Evolutionary conservation across 73 alveolate genomes (phyloP).

Genomic region (Tetrahymena borealis): DNA sequence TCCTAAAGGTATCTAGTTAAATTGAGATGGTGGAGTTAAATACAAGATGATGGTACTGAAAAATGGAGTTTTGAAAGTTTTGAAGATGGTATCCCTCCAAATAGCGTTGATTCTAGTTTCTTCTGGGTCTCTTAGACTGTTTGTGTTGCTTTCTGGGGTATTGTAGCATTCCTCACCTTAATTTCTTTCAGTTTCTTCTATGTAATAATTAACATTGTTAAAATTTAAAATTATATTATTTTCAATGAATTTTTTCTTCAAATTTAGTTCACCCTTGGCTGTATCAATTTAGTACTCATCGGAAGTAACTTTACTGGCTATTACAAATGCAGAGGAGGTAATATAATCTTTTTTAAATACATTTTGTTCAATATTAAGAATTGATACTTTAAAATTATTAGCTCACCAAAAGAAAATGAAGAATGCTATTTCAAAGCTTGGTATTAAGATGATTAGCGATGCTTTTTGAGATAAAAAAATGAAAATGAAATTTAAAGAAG

Average conservation of each 20-base stretch:
- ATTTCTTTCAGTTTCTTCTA: not conserved
- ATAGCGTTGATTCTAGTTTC: not conserved
- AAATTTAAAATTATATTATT: not conserved
- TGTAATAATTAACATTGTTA: not conserved
- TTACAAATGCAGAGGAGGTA: not conserved
- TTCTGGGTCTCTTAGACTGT: not conserved
- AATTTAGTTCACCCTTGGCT: not conserved
- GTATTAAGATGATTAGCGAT: not conserved
- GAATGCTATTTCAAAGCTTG: not conserved
- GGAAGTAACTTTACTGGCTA: not conserved
- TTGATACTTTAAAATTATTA: not conserved
- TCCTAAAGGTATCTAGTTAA: not conserved
- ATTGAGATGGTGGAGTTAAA: not conserved
- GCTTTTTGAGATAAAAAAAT: too few relatives aligned
- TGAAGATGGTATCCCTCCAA: not conserved
- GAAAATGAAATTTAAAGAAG: too few relatives aligned
- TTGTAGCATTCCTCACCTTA: not conserved
- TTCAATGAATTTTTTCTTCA: not conserved
- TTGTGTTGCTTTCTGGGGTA: not conserved
- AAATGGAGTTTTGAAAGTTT: not conserved
- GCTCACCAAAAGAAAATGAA: constrained; percentile 1
- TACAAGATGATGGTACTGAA: not conserved
- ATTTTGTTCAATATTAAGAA: not conserved
- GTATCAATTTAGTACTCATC: not conserved
- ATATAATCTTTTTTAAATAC: too few relatives aligned